These are phyloP conservation scores for Poa annua DNA, from an alignment of 176 grass and related monocot genomes.

Conservation along the genomic window DNA sequence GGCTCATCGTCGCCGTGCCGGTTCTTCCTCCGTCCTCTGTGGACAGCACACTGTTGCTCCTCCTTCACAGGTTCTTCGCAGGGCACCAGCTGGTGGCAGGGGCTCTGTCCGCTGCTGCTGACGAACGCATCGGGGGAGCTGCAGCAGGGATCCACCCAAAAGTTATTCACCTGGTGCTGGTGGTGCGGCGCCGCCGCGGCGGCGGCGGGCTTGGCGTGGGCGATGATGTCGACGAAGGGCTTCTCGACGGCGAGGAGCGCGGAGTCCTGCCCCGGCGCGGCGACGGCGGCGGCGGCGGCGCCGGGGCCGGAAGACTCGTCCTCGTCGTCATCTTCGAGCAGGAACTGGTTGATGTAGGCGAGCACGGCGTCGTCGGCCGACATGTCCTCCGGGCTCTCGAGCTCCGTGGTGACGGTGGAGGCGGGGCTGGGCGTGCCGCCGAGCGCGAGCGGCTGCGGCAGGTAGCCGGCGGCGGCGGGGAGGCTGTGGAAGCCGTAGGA, in stretches of 20 bases:
- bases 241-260: conserved; percentile 49
- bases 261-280: background rate
- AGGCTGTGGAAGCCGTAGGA: conserved; percentile 27
- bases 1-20: conserved; percentile 14
- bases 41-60: background rate
- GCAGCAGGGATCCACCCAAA: background rate
- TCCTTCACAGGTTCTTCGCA: conserved; percentile 14
- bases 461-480: background rate
- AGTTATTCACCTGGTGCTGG: background rate
- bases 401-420: conserved; percentile 44
- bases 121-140: background rate
- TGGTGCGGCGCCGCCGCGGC: background rate
- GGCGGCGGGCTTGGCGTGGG: background rate
- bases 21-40: conserved; percentile 54
- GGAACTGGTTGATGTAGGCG: conserved; percentile 62
- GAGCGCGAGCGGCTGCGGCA: background rate
- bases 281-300: background rate
- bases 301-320: conserved; percentile 20
- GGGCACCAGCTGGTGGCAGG: background rate
- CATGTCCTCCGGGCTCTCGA: conserved; percentile 32
- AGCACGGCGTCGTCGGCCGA: conserved; percentile 48
- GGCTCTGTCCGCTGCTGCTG: background rate
- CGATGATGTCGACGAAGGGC: conserved; percentile 52
- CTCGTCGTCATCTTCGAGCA: conserved; percentile 50
- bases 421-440: conserved; percentile 36